These are phyloP conservation scores for Boletus eberwhitei DNA, from an alignment of 768 basidiomycete species.

Conservation along the genomic window DNA sequence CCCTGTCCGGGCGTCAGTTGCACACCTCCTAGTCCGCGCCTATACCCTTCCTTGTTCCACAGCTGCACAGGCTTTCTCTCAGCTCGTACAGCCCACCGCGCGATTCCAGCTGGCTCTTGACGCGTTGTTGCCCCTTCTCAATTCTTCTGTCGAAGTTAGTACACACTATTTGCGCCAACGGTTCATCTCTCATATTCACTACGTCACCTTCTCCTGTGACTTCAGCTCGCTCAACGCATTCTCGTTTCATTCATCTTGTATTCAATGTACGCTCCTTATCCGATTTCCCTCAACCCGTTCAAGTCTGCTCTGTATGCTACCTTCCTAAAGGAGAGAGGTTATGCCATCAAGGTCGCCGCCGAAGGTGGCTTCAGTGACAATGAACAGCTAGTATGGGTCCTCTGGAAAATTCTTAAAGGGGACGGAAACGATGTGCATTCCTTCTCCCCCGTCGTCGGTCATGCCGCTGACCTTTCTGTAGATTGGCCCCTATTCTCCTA, in stretches of 20 bases:
- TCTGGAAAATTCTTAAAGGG: constrained; percentile 83
- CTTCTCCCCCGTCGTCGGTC: background rate
- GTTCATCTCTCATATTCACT: constrained; percentile 17
- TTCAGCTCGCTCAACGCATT: constrained; percentile 67
- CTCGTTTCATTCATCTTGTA: constrained; percentile 78
- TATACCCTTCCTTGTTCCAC: constrained; percentile 73
- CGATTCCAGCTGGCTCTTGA: constrained; percentile 84
- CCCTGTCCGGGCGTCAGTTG: constrained; percentile 59
- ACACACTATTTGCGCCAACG: constrained; percentile 7
- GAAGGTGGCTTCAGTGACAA: constrained; percentile 51
- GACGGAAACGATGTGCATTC: constrained; percentile 71
- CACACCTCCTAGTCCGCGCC: constrained; percentile 62
- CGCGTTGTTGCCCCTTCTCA: constrained; percentile 72
- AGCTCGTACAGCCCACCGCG: constrained; percentile 71
- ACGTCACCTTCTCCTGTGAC: constrained; percentile 8
- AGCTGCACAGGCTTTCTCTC: constrained; percentile 69
- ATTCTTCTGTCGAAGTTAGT: constrained; percentile 54
- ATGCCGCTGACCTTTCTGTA: constrained; percentile 27
- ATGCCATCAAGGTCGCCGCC: constrained; percentile 50
- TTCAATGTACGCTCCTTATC: constrained; percentile 76
- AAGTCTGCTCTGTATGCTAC: constrained; percentile 66
- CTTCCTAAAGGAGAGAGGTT: constrained; percentile 65
- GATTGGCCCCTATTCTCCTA: constrained; percentile 83
- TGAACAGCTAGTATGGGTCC: constrained; percentile 81
- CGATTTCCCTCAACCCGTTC: constrained; percentile 79